phyloP scores from a whole-genome alignment of 345 rosid species.

The Turritis glabra region DNA sequence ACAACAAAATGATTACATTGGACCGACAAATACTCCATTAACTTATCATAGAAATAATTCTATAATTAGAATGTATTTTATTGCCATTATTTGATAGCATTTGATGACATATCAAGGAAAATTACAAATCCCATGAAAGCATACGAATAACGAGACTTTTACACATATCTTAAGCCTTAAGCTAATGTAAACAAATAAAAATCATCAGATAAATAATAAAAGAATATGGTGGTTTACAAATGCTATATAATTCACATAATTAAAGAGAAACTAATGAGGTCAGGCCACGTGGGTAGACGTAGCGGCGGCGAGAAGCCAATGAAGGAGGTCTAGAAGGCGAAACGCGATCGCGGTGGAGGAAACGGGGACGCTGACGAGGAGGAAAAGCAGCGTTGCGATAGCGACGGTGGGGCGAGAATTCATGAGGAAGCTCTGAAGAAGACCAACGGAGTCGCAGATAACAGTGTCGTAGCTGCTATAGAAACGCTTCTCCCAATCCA shows the following conservation, averaged over 20 bases:
- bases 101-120: not conserved
- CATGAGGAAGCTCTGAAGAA: conserved; percentile 58
- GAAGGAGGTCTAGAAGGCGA: conserved; percentile 28
- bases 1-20: not conserved
- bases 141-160: not conserved
- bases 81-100: not conserved
- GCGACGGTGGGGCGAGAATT: conserved; percentile 59
- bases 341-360: conserved; percentile 41
- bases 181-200: not conserved
- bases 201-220: not conserved
- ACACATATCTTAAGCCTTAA: not conserved
- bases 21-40: not conserved
- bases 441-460: conserved; percentile 53
- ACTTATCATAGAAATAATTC: not conserved
- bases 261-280: not conserved
- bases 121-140: not conserved
- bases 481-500: conserved; percentile 70
- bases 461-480: conserved; percentile 49
- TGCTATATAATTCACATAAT: not conserved
- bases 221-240: not conserved
- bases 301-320: conserved; percentile 22
- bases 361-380: conserved; percentile 52
- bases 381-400: conserved; percentile 44
- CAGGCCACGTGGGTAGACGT: conserved; percentile 13
- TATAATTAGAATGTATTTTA: not conserved